Percentiles rank a stretch among this genome's conserved stretches.
Evolutionary conservation across 495 filamentous ascomycete genomes (phyloP).

Genomic region (Penicillium psychrofluorescens): DNA sequence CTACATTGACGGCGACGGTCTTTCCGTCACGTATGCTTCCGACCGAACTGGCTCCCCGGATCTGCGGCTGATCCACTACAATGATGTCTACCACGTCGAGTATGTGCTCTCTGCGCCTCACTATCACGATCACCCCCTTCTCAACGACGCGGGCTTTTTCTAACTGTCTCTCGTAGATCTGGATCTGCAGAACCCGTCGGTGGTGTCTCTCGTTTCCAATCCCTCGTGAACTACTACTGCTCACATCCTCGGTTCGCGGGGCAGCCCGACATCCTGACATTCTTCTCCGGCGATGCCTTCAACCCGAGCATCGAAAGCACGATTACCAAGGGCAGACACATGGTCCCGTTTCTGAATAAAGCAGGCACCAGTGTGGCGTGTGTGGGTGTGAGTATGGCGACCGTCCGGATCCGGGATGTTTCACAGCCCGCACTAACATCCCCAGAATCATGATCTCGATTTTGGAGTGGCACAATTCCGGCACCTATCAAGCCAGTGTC

Average conservation of each 20-base stretch:
- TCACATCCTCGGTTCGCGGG: conserved; percentile 45
- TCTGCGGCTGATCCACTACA: conserved; percentile 79
- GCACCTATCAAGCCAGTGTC: conserved; percentile 63
- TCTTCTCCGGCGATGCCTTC: conserved; percentile 90
- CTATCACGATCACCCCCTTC: not conserved
- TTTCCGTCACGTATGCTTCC: conserved; percentile 46
- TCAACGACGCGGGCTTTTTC: not conserved
- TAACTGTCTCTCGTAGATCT: conserved; percentile 19
- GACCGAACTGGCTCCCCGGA: conserved; percentile 51
- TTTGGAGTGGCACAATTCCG: conserved; percentile 80
- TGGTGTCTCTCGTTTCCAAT: conserved; percentile 71
- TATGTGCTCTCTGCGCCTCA: conserved; percentile 16
- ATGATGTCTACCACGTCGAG: conserved; percentile 90
- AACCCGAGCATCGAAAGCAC: conserved; percentile 83
- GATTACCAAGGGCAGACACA: conserved; percentile 81
- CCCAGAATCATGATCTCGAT: conserved; percentile 83
- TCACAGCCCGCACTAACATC: conserved; percentile 2
- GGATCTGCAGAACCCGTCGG: conserved; percentile 75
- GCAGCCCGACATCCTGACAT: conserved; percentile 61
- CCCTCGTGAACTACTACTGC: conserved; percentile 68
- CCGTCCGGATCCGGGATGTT: not conserved
- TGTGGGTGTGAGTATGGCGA: conserved; percentile 56
- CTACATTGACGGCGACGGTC: conserved; percentile 23
- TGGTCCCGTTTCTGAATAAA: conserved; percentile 82
- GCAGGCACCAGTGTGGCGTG: conserved; percentile 68